phyloP scores from a whole-genome alignment of 306 rosid genomes.

The Vigna mungo region DNA sequence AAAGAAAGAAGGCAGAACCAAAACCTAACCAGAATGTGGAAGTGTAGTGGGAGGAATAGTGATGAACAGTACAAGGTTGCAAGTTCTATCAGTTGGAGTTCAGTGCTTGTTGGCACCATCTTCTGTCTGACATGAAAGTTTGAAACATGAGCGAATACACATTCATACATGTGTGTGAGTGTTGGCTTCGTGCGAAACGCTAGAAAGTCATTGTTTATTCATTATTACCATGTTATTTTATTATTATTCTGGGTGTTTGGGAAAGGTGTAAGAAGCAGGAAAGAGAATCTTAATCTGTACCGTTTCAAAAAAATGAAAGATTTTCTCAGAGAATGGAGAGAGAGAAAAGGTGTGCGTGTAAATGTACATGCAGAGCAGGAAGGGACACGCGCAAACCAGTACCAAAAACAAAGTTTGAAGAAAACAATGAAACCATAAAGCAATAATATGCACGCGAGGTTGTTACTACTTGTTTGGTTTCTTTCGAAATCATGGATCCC shows the following conservation, averaged over 20 bases:
- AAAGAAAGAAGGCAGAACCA: constrained; percentile 15
- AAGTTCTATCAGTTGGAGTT: constrained; percentile 15
- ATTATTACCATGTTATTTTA: not conserved
- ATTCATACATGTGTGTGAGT: constrained; percentile 36
- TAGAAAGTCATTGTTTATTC: constrained; percentile 11
- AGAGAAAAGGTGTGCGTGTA: not conserved
- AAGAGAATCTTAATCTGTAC: constrained; percentile 48
- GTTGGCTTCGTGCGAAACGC: constrained; percentile 22
- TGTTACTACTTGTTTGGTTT: constrained; percentile 34
- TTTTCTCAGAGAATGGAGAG: constrained; percentile 15
- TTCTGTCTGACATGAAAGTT: constrained; percentile 48
- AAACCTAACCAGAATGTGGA: constrained; percentile 39
- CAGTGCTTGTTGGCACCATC: constrained; percentile 34
- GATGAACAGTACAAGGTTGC: not conserved
- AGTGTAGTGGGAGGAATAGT: constrained; percentile 10
- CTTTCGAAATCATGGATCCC: constrained; percentile 34
- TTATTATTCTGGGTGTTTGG: constrained; percentile 35
- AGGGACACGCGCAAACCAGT: constrained; percentile 22
- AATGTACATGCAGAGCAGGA: constrained; percentile 24
- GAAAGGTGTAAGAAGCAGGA: constrained; percentile 31
- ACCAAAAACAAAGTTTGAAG: constrained; percentile 25
- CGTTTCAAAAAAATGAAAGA: constrained; percentile 47
- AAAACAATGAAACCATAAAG: constrained; percentile 29
- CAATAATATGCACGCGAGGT: constrained; percentile 38
- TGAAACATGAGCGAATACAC: constrained; percentile 24